These are phyloP conservation scores for Aspergillus puulaauensis DNA, from an alignment of 2,329 filamentous ascomycete species.

Conservation along the genomic window DNA sequence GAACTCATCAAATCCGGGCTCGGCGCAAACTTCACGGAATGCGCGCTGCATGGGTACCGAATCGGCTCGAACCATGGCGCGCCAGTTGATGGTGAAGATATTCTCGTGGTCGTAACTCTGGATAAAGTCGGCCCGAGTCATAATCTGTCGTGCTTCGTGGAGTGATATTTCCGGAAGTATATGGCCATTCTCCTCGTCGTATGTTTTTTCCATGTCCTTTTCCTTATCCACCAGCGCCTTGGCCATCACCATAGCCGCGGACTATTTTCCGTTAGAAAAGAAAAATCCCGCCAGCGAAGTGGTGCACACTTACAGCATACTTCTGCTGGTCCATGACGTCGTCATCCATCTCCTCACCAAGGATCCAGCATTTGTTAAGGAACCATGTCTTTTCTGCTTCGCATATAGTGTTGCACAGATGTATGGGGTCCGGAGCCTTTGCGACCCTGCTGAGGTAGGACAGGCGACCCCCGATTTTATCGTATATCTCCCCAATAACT, in stretches of 20 bases:
- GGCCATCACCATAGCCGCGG: constrained; percentile 90
- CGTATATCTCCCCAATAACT: constrained; percentile 75
- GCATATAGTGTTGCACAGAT: constrained; percentile 71
- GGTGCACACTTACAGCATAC: constrained; percentile 67
- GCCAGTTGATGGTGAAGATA: constrained; percentile 88
- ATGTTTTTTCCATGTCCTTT: constrained; percentile 59
- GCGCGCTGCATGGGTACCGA: constrained; percentile 95
- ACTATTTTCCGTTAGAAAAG: constrained; percentile 47
- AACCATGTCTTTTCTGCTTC: constrained; percentile 75
- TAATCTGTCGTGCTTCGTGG: constrained; percentile 82
- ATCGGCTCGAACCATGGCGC: constrained; percentile 84
- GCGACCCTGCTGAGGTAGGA: constrained; percentile 88
- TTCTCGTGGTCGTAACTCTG: constrained; percentile 90
- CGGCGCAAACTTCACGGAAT: constrained; percentile 76
- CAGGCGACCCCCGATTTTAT: constrained; percentile 81
- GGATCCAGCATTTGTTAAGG: constrained; percentile 74
- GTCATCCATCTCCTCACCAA: constrained; percentile 80
- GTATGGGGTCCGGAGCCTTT: constrained; percentile 77
- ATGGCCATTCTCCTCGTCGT: constrained; percentile 67
- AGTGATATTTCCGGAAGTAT: constrained; percentile 77
- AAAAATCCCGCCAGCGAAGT: not conserved
- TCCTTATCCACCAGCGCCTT: constrained; percentile 86
- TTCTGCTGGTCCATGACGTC: constrained; percentile 99
- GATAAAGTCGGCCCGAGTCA: constrained; percentile 95
- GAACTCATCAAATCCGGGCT: constrained; percentile 77